Base-by-base conservation (phyloP, 2,329 filamentous ascomycete genomes). In the Penicillium sp. region DNA sequence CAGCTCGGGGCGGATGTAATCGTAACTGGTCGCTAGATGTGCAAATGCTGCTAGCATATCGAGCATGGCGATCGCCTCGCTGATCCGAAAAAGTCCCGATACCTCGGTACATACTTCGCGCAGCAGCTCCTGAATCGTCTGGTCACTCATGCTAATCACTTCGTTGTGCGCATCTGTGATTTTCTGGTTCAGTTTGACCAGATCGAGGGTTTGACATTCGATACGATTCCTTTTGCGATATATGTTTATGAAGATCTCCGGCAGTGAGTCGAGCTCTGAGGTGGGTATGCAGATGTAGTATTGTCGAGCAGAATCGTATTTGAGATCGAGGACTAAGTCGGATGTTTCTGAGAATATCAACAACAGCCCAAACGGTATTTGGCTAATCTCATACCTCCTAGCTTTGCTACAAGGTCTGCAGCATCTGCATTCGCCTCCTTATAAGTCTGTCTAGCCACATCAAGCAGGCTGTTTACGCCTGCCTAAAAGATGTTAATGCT, bases 391-490 rank as follows among this genome's bases (percentile, higher is more conserved):
- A 27, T 63, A 85, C 87, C 73, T 47, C 79, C 79, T 8, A 96
- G 64, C 11, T 80, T 75, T 15, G 79, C 74, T 2, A 91, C 74
- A 59, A 91, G 79, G 36, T 84, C 75, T 51, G 84, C 78, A 3
- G 87, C 79, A 62, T 95, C 87, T 33, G 84, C 79, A 4, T 83
- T 93, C 2, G 85, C 81, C 61, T 97, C 91, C 54, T 93, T 94
- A 67, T 93, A 96, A 0, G 87, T 88, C 56, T 89, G 84, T 4
- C 90, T 79, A 21, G 88, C 87, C 25, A 96, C 86, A 65, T 96
- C 91, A 3, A 97, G 78, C 41, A 96, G 77, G 2, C 87, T 87
- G 53, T 87, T 89, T 28, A 93, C 81, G 0, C 87, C 87, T 31
- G 87, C 81, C 77, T 87, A 51, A 6, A 4, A 23, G 25, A 9